A percentile compares a stretch with the other conserved stretches of the same genome.
phyloP scores from a whole-genome alignment of 176 grass and related monocot genomes.

The Aegilops longissima region DNA sequence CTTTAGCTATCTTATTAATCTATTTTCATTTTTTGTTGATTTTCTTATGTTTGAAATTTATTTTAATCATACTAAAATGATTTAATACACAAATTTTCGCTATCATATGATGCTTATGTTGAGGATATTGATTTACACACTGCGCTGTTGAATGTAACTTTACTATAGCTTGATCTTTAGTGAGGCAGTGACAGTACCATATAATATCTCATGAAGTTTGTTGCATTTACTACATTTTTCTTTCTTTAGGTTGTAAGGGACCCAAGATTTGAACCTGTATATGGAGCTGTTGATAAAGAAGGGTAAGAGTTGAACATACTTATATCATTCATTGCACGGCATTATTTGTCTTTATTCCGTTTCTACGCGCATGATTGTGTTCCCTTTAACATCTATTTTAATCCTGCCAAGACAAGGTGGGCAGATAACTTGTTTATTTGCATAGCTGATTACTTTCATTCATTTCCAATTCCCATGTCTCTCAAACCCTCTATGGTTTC shows the following conservation, averaged over 20 bases:
- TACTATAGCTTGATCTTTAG: neutral
- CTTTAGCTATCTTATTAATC: neutral
- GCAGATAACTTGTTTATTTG: neutral
- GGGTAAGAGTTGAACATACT: slow-evolving; percentile 44
- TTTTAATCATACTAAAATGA: neutral
- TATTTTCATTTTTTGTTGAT: neutral
- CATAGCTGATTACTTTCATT: neutral
- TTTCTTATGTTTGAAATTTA: neutral
- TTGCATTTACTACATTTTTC: neutral
- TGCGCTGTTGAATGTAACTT: neutral
- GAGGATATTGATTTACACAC: neutral
- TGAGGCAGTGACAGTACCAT: neutral
- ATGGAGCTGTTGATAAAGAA: slow-evolving; percentile 81
- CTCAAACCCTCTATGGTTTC: neutral
- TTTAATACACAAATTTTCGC: neutral
- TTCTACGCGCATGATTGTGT: neutral
- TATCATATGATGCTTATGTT: neutral
- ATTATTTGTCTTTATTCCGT: neutral
- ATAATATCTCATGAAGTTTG: neutral
- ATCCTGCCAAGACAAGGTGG: neutral
- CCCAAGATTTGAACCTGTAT: slow-evolving; percentile 78
- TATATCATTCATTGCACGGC: neutral
- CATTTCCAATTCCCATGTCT: neutral
- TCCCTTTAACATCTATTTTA: neutral
- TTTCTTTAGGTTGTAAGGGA: slow-evolving; percentile 64